Evolutionary conservation across 345 rosid species (phyloP).

Genomic region (Pseudoturritis turrita): DNA sequence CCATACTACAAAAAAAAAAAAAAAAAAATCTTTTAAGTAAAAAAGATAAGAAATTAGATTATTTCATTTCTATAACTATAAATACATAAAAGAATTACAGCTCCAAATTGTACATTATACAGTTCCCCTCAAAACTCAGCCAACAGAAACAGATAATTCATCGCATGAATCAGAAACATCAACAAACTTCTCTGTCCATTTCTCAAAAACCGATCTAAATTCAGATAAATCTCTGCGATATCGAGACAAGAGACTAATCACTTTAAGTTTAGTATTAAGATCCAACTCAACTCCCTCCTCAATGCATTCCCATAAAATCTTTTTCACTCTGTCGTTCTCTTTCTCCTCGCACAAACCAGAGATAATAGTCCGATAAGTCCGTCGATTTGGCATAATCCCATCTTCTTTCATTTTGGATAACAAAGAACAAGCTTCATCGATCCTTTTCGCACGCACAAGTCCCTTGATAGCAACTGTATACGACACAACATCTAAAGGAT

Average conservation of each 20-base stretch:
- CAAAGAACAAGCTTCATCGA: conserved; percentile 45
- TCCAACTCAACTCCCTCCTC: conserved; percentile 43
- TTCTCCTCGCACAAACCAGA: conserved; percentile 42
- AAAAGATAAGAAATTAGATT: background rate
- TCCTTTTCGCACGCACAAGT: conserved; percentile 48
- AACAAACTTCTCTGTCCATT: conserved; percentile 21
- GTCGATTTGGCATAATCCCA: conserved; percentile 43
- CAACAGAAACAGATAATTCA: conserved; percentile 15
- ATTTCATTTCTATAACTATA: conserved; percentile 7
- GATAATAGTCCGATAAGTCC: conserved; percentile 41
- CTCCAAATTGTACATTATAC: background rate
- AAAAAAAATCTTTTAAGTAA: background rate
- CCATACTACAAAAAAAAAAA: background rate
- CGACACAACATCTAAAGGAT: conserved; percentile 54
- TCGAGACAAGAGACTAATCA: conserved; percentile 30
- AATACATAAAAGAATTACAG: conserved; percentile 8
- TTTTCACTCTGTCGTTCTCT: conserved; percentile 45
- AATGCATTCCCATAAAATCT: conserved; percentile 44
- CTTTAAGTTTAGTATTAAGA: conserved; percentile 27
- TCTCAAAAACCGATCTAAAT: conserved; percentile 31
- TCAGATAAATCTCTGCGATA: conserved; percentile 28
- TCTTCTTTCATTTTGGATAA: conserved; percentile 47
- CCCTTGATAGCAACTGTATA: conserved; percentile 61
- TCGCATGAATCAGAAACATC: conserved; percentile 7
- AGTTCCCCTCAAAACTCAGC: background rate